Base-by-base conservation (phyloP, 352 stramenopile species). In the Phytophthora boehmeriae region DNA sequence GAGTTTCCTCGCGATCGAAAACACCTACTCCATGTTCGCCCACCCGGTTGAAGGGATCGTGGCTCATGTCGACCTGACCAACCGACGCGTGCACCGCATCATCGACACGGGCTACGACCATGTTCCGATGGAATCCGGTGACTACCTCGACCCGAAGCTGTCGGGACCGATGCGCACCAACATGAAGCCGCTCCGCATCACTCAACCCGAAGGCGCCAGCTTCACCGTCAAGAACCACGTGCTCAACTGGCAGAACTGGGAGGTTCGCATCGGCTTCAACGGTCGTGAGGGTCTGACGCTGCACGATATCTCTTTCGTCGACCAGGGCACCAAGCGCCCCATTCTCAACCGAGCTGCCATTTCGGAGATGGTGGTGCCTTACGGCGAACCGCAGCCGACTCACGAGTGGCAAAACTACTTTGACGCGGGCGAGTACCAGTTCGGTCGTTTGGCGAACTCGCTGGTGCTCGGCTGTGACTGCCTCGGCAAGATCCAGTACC, bases 341-440 rank as follows among this genome's bases (percentile, higher is more conserved):
- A 69, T 95, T 25, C 55, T 92, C 32, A 78, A 90, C 51, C 79
- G 83, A 20, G 71, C 66, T 1, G 71, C 62, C 16, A 57, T 94
- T 25, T 85, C 84, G 8, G 83, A 94, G 71, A 94, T 94, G 85
- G 79, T 85, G 35, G 85, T 93, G 16, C 82, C 85, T 0, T 93
- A 93, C 53, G 82, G 66, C 0, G 82, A 92, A 62, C 80, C 80
- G 3, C 60, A 74, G 44, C 59, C 76, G 14, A 86, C 81, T 4
- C 81, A 77, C 63, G 65, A 74, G 32, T 73, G 81, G 44, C 89
- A 92, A 51, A 90, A 86, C 71, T 86, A 84, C 47, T 92, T 93
- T 57, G 83, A 93, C 60, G 84, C 88, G 5, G 78, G 80, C 41
- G 80, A 92, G 60, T 41, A 41, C 34, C 78, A 84, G 49, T 76